phyloP scores from a whole-genome alignment of 2,329 filamentous ascomycete genomes.

The Fusarium luffae region DNA sequence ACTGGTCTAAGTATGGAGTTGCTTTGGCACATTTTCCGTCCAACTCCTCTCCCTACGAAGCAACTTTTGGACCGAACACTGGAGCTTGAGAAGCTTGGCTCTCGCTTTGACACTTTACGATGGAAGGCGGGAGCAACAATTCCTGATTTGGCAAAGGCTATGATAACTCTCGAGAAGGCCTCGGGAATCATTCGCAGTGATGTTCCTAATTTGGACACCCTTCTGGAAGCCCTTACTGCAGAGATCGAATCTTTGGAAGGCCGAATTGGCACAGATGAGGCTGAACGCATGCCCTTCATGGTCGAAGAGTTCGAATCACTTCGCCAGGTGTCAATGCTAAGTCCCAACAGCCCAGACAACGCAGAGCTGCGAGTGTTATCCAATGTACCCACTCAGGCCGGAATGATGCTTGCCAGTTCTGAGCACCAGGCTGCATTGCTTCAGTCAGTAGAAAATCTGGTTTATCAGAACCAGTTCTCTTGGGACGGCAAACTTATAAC shows the following conservation, averaged over 20 bases:
- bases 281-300: constrained; percentile 61
- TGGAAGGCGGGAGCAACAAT: constrained; percentile 68
- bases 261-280: constrained; percentile 56
- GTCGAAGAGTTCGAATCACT: constrained; percentile 66
- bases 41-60: constrained; percentile 64
- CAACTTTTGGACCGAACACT: constrained; percentile 58
- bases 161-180: constrained; percentile 65
- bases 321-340: constrained; percentile 62
- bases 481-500: constrained; percentile 56
- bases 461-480: constrained; percentile 51
- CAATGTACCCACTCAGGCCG: constrained; percentile 50
- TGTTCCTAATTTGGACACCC: constrained; percentile 55
- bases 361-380: constrained; percentile 62
- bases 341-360: constrained; percentile 31
- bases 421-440: constrained; percentile 54
- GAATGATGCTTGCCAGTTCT: constrained; percentile 50
- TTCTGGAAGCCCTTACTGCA: constrained; percentile 61
- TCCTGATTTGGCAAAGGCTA: constrained; percentile 63
- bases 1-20: constrained; percentile 84
- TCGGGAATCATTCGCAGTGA: constrained; percentile 64
- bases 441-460: constrained; percentile 61
- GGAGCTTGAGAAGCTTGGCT: constrained; percentile 66
- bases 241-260: constrained; percentile 66
- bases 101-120: constrained; percentile 69
- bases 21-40: constrained; percentile 79